Conservation (phyloP, 176 grass and related monocot genomes). For the Raddia distichophylla region DNA sequence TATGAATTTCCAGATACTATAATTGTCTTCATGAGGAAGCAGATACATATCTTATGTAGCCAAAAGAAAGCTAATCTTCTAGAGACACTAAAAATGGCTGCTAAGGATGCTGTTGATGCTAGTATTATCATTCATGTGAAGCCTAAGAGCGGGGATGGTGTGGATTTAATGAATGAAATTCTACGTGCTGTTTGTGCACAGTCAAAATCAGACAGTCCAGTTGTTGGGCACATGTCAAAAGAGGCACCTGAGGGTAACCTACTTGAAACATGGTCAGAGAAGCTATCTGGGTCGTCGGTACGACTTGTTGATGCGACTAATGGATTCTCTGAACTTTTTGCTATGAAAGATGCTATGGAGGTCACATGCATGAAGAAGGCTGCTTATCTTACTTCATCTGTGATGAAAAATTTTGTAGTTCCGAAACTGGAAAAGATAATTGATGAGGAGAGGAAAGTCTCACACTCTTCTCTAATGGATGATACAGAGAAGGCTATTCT, state of each 20-base stretch:
- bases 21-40: slow-evolving; percentile 66
- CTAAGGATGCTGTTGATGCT: slow-evolving; percentile 44
- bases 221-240: slow-evolving; percentile 76
- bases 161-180: slow-evolving; percentile 73
- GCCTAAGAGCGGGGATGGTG: slow-evolving; percentile 71
- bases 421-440: slow-evolving; percentile 85
- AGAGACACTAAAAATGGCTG: slow-evolving; percentile 53
- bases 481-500: slow-evolving; percentile 82
- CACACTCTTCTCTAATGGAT: slow-evolving; percentile 85
- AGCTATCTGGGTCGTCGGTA: slow-evolving; percentile 51
- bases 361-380: slow-evolving; percentile 73
- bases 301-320: slow-evolving; percentile 72
- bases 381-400: slow-evolving; percentile 76
- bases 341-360: slow-evolving; percentile 61
- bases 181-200: slow-evolving; percentile 54
- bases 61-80: slow-evolving; percentile 73
- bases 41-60: slow-evolving; percentile 71
- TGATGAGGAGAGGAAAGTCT: slow-evolving; percentile 81
- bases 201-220: slow-evolving; percentile 56
- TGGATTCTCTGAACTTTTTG: slow-evolving; percentile 77
- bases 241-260: slow-evolving; percentile 86
- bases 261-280: slow-evolving; percentile 78
- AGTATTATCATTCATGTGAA: slow-evolving; percentile 57
- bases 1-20: slow-evolving; percentile 80
- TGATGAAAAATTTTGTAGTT: slow-evolving; percentile 91